phyloP scores from a whole-genome alignment of 2,329 filamentous ascomycete genomes.

The Botrytis paeoniae region DNA sequence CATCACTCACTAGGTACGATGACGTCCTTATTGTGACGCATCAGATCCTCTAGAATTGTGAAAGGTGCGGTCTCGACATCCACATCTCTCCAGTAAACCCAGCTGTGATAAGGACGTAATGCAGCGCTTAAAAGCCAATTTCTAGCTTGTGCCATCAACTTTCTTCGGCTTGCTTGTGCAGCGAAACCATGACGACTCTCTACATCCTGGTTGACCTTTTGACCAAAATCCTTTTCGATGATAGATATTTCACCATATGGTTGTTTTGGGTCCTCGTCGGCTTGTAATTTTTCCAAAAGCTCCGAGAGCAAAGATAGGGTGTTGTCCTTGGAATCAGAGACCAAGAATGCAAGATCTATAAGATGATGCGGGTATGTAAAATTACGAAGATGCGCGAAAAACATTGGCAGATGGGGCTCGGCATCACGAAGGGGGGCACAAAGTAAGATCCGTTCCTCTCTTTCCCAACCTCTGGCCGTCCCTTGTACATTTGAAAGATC shows the following conservation, averaged over 20 bases:
- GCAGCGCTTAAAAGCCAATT: conserved; percentile 97
- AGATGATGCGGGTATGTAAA: conserved; percentile 96
- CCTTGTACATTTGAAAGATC: conserved; percentile 90
- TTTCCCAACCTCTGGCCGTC: conserved; percentile 89
- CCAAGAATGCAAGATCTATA: conserved; percentile 93
- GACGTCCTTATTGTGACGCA: conserved; percentile 98
- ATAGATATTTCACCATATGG: conserved; percentile 95
- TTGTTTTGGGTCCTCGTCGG: conserved; percentile 72
- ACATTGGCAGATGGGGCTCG: conserved; percentile 89
- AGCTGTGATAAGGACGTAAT: conserved; percentile 89
- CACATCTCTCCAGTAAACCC: conserved; percentile 99
- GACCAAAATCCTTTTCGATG: conserved; percentile 97
- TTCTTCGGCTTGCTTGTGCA: conserved; percentile 87
- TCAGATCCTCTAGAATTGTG: conserved; percentile 94
- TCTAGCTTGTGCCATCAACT: conserved; percentile 95
- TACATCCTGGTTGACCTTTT: conserved; percentile 96
- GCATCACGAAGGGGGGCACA: conserved; percentile 94
- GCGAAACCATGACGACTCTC: conserved; percentile 97
- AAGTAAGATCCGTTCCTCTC: conserved; percentile 90
- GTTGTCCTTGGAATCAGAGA: conserved; percentile 94
- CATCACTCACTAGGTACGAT: conserved; percentile 87
- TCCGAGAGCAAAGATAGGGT: conserved; percentile 75
- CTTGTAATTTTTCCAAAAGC: conserved; percentile 76
- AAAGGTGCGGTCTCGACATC: conserved; percentile 97
- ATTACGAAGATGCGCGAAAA: conserved; percentile 95